Conservation (phyloP, 23 red algal species). For the Rhodosorus marinus region DNA sequence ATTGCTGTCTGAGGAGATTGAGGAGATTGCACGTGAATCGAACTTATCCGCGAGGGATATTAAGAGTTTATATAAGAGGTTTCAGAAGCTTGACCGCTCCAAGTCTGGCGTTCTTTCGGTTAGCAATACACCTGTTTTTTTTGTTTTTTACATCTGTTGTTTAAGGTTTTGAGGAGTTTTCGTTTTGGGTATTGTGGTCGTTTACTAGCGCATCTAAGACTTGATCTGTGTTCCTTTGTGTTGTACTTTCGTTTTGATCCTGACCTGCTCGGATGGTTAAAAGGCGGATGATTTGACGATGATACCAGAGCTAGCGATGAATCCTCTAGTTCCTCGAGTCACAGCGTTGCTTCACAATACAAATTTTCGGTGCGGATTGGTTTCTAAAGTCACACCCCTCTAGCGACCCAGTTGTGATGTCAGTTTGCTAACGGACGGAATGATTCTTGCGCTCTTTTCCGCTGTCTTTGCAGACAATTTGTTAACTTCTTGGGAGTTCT, state of each 20-base stretch:
- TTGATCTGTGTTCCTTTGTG: too few species aligned
- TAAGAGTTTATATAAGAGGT: slow-evolving; percentile 86
- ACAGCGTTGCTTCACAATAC: slow-evolving; percentile 54
- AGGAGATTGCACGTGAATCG: slow-evolving; percentile 59
- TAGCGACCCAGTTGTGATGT: too few species aligned
- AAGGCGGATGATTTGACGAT: slow-evolving; percentile 63
- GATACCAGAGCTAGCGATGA: slow-evolving; percentile 99
- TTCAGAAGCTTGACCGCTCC: slow-evolving; percentile 91
- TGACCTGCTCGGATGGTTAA: neutral
- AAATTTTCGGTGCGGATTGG: slow-evolving; percentile 83
- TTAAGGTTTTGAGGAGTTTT: too few species aligned
- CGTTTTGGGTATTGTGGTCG: too few species aligned
- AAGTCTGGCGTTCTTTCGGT: slow-evolving; percentile 67
- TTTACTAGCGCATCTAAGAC: too few species aligned
- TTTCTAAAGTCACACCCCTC: too few species aligned
- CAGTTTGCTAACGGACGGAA: too few species aligned
- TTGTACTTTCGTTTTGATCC: too few species aligned
- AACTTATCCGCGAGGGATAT: slow-evolving; percentile 38
- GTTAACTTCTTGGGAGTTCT: slow-evolving; percentile 48
- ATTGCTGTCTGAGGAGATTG: slow-evolving; percentile 86
- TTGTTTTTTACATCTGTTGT: too few species aligned
- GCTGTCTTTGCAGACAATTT: too few species aligned
- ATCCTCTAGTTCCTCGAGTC: slow-evolving; percentile 84
- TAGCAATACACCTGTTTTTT: too few species aligned
- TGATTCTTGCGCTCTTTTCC: too few species aligned